Evolutionary conservation across 352 stramenopile species (phyloP), one percentile per base, ranked within the genome.

Genomic region (Phytophthora pini): DNA sequence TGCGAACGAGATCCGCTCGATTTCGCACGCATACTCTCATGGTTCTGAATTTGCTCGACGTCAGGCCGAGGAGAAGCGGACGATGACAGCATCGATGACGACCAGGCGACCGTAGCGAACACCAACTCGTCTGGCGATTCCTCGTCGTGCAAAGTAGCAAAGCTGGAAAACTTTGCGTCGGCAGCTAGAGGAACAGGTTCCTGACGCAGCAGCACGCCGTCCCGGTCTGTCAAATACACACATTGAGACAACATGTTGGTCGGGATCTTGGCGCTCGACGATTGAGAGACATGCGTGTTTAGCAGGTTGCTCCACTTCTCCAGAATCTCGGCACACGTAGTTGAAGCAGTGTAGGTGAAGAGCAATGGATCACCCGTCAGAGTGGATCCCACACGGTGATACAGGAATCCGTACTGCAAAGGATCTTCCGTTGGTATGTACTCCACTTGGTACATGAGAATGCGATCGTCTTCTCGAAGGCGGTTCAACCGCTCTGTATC

Each of bases 361-460:
- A 94, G 47, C 38, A 94, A 65, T 39, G 86, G 86, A 31, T 93
- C 84, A 6, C 86, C 84, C 7, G 65, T 75, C 50, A 92, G 54
- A 47, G 53, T 56, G 11, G 71, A 78, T 39, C 83, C 79, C 4
- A 82, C 56, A 58, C 78, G 78, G 44, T 93, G 82, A 68, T 94
- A 94, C 4, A 92, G 68, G 45, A 94, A 94, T 9, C 81, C 84
- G 34, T 87, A 87, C 10, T 76, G 68, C 41, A 74, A 61, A 20
- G 45, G 34, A 27, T 77, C 65, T 10, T 70, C 48, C 22, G 57
- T 58, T 41, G 60, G 39, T 36, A 63, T 61, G 41, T 65, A 41
- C 27, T 82, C 75, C 22, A 93, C 68, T 52, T 91, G 68, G 58
- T 91, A 94, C 65, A 88, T 76, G 24, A 94, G 61, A 41, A 93